Evolutionary conservation across 495 filamentous ascomycete species (phyloP).

Genomic region (Clavariopsis aquatica): DNA sequence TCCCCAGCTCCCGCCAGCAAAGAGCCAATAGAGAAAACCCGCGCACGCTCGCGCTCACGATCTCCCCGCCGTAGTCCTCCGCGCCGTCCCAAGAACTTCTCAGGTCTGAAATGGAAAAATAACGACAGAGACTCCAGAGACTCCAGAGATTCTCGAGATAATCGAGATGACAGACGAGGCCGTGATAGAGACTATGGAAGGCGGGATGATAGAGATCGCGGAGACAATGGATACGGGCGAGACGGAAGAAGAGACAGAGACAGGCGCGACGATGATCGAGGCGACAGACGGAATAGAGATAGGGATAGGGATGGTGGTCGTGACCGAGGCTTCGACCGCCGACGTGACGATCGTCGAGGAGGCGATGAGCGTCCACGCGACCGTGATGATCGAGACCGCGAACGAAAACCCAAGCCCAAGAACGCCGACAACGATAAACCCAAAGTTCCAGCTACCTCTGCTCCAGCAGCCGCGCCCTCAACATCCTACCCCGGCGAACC

Average conservation of each 20-base stretch:
- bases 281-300: not conserved
- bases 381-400: slow-evolving; percentile 33
- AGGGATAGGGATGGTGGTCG: not conserved
- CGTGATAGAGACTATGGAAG: slow-evolving; percentile 24
- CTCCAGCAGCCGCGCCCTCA: slow-evolving; percentile 37
- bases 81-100: slow-evolving; percentile 25
- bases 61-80: slow-evolving; percentile 26
- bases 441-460: slow-evolving; percentile 23
- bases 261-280: slow-evolving; percentile 7
- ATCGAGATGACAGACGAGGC: slow-evolving; percentile 11
- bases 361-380: not conserved
- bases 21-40: not conserved
- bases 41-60: slow-evolving; percentile 18
- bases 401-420: slow-evolving; percentile 13
- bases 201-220: slow-evolving; percentile 10
- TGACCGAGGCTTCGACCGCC: slow-evolving; percentile 12
- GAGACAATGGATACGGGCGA: not conserved
- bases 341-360: not conserved
- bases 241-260: not conserved
- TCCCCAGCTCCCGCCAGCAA: not conserved
- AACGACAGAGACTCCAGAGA: slow-evolving; percentile 7
- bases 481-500: slow-evolving; percentile 53
- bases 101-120: slow-evolving; percentile 39
- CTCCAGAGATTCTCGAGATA: not conserved
- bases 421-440: not conserved